Percentiles rank a stretch among this genome's conserved stretches.
These are phyloP conservation scores for Asterochloris erici DNA, from an alignment of 139 green algal species.

Conservation along the genomic window DNA sequence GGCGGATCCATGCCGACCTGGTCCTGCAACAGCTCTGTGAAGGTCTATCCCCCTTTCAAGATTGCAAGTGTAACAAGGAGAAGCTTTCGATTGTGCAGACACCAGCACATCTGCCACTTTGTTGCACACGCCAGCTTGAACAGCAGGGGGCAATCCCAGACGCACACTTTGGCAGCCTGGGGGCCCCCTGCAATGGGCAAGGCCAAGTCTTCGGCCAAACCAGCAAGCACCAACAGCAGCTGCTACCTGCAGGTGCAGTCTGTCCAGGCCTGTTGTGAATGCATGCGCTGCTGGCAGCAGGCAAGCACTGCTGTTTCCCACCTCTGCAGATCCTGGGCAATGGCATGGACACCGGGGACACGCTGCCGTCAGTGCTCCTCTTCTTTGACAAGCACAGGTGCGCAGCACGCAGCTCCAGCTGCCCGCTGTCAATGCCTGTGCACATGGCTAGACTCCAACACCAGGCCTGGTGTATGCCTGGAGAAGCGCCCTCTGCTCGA, in stretches of 20 bases:
- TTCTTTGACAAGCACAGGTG: constrained; percentile 84
- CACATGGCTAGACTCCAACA: background rate
- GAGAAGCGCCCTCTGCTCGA: background rate
- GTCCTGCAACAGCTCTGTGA: no score
- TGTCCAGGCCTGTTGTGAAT: background rate
- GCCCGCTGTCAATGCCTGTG: background rate
- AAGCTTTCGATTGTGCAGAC: no score
- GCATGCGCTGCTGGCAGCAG: background rate
- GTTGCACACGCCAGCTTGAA: no score
- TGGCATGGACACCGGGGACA: constrained; percentile 62
- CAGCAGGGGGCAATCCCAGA: no score
- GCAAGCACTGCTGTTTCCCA: background rate
- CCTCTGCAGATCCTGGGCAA: constrained; percentile 44
- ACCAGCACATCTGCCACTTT: no score
- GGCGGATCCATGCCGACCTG: no score
- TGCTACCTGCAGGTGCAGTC: background rate
- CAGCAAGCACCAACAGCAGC: background rate
- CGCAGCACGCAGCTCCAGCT: background rate
- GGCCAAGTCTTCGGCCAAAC: background rate
- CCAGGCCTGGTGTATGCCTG: background rate
- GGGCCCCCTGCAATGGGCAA: background rate
- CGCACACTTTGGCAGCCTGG: background rate
- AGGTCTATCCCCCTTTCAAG: no score
- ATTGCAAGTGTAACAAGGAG: no score
- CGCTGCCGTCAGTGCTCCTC: constrained; percentile 78